phyloP scores from a whole-genome alignment of 2,329 filamentous ascomycete genomes.

The Colletotrichum sp. region DNA sequence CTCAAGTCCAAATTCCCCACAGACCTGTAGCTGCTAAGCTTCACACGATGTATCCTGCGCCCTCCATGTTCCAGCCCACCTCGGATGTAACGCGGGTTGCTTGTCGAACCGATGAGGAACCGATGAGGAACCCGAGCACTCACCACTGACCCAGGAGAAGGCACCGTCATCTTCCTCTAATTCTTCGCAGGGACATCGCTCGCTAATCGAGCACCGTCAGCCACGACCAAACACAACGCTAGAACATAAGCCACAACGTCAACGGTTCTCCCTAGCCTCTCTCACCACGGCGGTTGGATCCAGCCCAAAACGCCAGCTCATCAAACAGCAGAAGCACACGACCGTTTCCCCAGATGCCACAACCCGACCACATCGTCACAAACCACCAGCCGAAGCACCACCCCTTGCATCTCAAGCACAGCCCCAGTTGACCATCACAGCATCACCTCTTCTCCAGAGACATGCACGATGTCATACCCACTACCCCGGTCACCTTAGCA shows the following conservation, averaged over 20 bases:
- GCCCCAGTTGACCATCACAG: background rate
- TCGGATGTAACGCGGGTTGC: background rate
- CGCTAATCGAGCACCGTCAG: background rate
- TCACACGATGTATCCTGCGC: background rate
- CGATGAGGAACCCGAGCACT: background rate
- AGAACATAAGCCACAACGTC: conserved; percentile 4
- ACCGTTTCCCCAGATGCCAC: background rate
- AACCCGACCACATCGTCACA: background rate
- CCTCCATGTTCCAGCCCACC: background rate
- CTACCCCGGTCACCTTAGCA: background rate
- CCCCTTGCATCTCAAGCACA: background rate
- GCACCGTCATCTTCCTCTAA: background rate
- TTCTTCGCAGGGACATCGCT: background rate
- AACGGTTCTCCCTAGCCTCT: background rate
- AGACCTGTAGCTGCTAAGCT: background rate
- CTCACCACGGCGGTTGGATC: background rate
- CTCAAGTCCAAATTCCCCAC: background rate
- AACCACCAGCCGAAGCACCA: background rate
- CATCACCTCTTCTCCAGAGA: background rate
- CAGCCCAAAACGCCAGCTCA: background rate
- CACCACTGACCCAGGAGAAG: background rate
- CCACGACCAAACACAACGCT: background rate
- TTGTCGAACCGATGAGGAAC: background rate
- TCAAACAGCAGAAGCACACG: background rate
- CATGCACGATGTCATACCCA: conserved; percentile 8